A percentile compares a stretch with the other conserved stretches of the same genome.
Evolutionary conservation across 768 basidiomycete species (phyloP).

Genomic region (Cubamyces sp.): DNA sequence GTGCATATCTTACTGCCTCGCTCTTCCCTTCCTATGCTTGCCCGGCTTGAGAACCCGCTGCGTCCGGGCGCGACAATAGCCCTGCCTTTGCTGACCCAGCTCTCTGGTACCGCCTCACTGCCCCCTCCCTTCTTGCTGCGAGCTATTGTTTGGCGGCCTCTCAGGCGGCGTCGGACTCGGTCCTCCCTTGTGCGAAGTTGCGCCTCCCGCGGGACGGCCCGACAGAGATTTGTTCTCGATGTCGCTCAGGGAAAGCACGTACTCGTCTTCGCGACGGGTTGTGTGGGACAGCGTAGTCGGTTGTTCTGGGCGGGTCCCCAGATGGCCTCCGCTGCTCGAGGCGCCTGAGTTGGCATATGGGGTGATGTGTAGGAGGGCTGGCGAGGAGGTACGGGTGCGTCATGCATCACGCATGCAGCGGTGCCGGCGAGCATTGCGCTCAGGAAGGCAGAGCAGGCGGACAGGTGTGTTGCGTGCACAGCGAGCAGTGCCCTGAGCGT

Average conservation of each 20-base stretch:
- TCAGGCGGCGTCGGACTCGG: slow-evolving; percentile 22
- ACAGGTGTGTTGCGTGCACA: slow-evolving; percentile 12
- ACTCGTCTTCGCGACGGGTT: slow-evolving; percentile 15
- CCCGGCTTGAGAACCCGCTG: slow-evolving; percentile 23
- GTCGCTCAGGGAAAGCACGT: slow-evolving; percentile 34
- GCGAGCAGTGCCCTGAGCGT: slow-evolving; percentile 28
- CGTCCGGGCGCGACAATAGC: slow-evolving; percentile 14
- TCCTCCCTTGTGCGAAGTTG: slow-evolving; percentile 42
- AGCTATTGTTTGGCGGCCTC: slow-evolving; percentile 17
- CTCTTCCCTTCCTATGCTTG: slow-evolving; percentile 31
- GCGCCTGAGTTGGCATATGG: slow-evolving; percentile 5
- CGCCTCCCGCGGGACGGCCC: slow-evolving; percentile 46
- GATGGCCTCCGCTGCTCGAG: slow-evolving; percentile 5
- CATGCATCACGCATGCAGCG: slow-evolving; percentile 5
- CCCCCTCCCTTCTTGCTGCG: slow-evolving; percentile 25
- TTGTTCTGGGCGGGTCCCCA: slow-evolving; percentile 21
- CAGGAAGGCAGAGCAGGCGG: slow-evolving; percentile 26
- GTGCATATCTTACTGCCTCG: slow-evolving; percentile 21
- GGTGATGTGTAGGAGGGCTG: slow-evolving; percentile 25
- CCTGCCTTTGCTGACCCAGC: slow-evolving; percentile 24
- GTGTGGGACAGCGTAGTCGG: slow-evolving; percentile 33
- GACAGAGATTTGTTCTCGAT: slow-evolving; percentile 66
- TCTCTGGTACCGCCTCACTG: slow-evolving; percentile 19
- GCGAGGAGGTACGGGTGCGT: slow-evolving; percentile 23
- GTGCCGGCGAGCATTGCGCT: slow-evolving; percentile 21